These are phyloP conservation scores for Cladosporium cucumerinum DNA, from an alignment of 2,329 filamentous ascomycete genomes.

Conservation along the genomic window DNA sequence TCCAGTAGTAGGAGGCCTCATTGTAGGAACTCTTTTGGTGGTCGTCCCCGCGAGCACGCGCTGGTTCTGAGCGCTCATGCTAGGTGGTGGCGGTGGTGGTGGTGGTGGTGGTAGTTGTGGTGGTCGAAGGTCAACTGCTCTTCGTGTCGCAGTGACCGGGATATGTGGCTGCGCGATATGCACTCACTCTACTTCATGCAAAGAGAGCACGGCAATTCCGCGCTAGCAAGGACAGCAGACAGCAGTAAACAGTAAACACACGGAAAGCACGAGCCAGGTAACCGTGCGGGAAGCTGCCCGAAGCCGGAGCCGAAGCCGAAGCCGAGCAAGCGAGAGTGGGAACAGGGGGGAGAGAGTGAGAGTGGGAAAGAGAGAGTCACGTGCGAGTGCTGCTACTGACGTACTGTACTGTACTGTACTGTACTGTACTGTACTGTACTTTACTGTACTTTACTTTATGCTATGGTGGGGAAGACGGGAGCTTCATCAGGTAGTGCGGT, in stretches of 20 bases:
- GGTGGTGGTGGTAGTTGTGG: background rate
- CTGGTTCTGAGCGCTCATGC: slow-evolving; percentile 14
- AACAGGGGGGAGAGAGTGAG: too few species aligned
- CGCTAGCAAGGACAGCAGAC: background rate
- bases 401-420: too few species aligned
- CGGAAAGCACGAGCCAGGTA: background rate
- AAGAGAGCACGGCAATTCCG: background rate
- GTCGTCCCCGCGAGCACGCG: slow-evolving; percentile 14
- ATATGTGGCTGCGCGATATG: slow-evolving; percentile 6
- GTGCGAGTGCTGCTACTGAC: too few species aligned
- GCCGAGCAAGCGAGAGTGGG: background rate
- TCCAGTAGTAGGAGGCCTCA: slow-evolving; percentile 45
- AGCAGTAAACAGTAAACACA: background rate
- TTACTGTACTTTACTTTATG: background rate
- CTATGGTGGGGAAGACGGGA: background rate
- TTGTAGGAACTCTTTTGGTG: slow-evolving; percentile 34
- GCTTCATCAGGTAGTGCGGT: background rate
- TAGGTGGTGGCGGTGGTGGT: background rate
- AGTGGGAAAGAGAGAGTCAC: too few species aligned
- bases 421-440: too few species aligned
- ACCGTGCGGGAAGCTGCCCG: background rate
- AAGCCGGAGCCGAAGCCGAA: background rate
- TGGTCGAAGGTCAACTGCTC: background rate
- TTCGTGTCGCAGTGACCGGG: background rate
- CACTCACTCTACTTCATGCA: background rate